Base-by-base conservation (phyloP, 352 stramenopile genomes). In the Pythium volutum region DNA sequence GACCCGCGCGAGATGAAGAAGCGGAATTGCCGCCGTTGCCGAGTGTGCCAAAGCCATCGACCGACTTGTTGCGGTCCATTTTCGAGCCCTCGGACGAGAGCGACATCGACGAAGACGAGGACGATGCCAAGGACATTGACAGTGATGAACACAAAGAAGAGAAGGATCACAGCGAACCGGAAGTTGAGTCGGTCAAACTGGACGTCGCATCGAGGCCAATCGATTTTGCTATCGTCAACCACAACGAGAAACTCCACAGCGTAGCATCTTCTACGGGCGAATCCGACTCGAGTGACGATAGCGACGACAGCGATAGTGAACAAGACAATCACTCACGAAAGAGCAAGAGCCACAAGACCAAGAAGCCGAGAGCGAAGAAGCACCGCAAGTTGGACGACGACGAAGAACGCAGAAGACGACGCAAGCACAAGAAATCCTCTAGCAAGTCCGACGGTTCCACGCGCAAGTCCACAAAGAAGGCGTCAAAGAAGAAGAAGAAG, bases 31-130 rank as follows among this genome's bases (percentile, higher is more conserved):
- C 66, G 5, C 63, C 70, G 10, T 56, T 92, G 8, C 74, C 74
- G 34, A 57, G 64, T 34, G 64, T 73, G n/a, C 51, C 76, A 34
- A 81, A 82, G 33, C 73, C 81, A 3, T 69, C 75, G 8, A 52
- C 54, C 2, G 76, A 73, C 71, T 59, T 95, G 45, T 66, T 95
- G 23, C 83, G 87, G 68, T 87, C 82, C 16, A 92, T 95, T 52
- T 95, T 95, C 67, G 83, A 93, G 56, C 80, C 79, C 1, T 88
- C 81, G 2, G 85, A 93, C 47, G 83, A 77, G 7, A 83, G 73
- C 56, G 70, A 70, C 1, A 12, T 50, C 1, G 65, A 88, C 29
- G 72, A 86, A 20, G 63, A 69, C 14, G 52, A 61, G 4, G 46
- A 77, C 48, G 54, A 69, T 41, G 36, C 10, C 11, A 42, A 3